A percentile compares a stretch with the other conserved stretches of the same genome.
phyloP scores from a whole-genome alignment of 169 alveolate species.

The Plasmodium ovale region DNA sequence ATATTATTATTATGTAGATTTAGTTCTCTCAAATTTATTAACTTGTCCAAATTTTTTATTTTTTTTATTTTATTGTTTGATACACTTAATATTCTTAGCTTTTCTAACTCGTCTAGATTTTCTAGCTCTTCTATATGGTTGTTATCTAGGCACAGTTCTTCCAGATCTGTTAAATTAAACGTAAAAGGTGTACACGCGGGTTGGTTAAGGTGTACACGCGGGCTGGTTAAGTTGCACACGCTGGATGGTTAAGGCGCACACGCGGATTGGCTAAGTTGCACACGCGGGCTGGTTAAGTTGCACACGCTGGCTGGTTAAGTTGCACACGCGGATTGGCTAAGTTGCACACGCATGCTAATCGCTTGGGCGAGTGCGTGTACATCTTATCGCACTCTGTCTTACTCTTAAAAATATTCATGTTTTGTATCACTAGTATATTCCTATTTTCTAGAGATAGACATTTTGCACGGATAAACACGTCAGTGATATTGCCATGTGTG shows the following conservation, averaged over 20 bases:
- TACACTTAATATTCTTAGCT: slow-evolving; percentile 19
- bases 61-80: slow-evolving; percentile 54
- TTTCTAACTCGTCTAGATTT: slow-evolving; percentile 36
- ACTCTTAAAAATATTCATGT: slow-evolving; percentile 61
- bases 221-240: too few species aligned
- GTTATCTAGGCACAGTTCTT: slow-evolving; percentile 46
- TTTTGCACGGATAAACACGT: slow-evolving; percentile 24
- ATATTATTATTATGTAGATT: slow-evolving; percentile 54
- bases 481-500: slow-evolving; percentile 10
- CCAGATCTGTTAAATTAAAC: slow-evolving; percentile 49
- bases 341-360: too few species aligned
- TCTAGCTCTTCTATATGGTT: slow-evolving; percentile 64
- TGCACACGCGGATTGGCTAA: too few species aligned
- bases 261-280: too few species aligned
- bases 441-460: slow-evolving; percentile 37
- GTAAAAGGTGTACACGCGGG: too few species aligned
- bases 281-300: too few species aligned
- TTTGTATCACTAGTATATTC: slow-evolving; percentile 43
- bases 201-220: too few species aligned
- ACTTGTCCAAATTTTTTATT: slow-evolving; percentile 52
- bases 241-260: too few species aligned
- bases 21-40: slow-evolving; percentile 19
- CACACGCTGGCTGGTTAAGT: too few species aligned
- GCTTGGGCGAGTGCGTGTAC: too few species aligned
- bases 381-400: too few species aligned